Conservation (phyloP, 2,329 filamentous ascomycete species). For the Calonectria crousiana region DNA sequence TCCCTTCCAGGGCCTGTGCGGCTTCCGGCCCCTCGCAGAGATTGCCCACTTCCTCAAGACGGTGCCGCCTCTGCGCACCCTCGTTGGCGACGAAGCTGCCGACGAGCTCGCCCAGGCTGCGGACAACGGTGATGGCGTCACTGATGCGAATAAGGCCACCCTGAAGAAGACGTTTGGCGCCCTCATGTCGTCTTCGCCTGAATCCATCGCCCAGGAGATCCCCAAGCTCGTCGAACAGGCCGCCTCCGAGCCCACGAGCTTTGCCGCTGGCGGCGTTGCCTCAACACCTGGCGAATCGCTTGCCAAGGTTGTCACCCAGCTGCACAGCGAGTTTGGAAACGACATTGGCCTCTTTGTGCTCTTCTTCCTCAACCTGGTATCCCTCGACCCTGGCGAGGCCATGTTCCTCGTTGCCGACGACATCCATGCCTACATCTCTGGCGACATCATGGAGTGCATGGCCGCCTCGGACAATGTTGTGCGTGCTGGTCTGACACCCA, state of each 20-base stretch:
- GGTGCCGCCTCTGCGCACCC: slow-evolving; percentile 67
- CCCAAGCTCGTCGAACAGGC: slow-evolving; percentile 79
- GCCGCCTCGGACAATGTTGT: slow-evolving; percentile 99
- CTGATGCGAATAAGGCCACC: slow-evolving; percentile 79
- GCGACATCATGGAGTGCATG: slow-evolving; percentile 99
- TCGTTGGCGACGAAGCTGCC: slow-evolving; percentile 76
- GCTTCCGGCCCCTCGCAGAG: slow-evolving; percentile 89
- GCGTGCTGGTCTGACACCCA: slow-evolving; percentile 95
- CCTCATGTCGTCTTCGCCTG: slow-evolving; percentile 82
- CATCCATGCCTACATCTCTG: slow-evolving; percentile 94
- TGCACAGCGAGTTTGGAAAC: slow-evolving; percentile 85
- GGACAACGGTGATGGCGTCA: slow-evolving; percentile 55
- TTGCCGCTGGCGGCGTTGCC: slow-evolving; percentile 79
- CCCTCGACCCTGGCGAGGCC: slow-evolving; percentile 87
- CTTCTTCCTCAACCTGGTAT: slow-evolving; percentile 97
- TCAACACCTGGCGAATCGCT: slow-evolving; percentile 78
- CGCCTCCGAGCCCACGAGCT: slow-evolving; percentile 74
- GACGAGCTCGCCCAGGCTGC: slow-evolving; percentile 66
- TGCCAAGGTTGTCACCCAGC: slow-evolving; percentile 79
- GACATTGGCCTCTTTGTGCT: slow-evolving; percentile 96
- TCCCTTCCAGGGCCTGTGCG: slow-evolving; percentile 94
- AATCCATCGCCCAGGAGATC: slow-evolving; percentile 66
- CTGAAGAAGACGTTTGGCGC: slow-evolving; percentile 81
- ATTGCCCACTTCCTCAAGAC: slow-evolving; percentile 84
- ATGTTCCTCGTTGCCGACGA: slow-evolving; percentile 97